These are phyloP conservation scores for Deinandra increscens DNA, from an alignment of 129 eudicot genomes.

Conservation along the genomic window DNA sequence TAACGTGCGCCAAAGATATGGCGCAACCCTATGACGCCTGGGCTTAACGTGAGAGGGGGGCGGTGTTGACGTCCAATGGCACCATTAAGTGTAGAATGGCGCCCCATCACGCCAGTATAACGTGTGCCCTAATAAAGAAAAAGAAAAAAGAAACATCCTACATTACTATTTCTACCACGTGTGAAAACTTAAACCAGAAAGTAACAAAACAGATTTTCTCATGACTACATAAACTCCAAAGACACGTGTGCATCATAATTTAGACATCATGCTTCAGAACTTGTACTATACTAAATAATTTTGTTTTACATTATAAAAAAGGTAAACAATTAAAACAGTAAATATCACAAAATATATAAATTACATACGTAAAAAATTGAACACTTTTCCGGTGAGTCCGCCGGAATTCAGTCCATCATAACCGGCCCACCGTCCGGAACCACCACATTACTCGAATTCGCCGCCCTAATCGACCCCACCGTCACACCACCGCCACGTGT, in stretches of 20 bases:
- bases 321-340: not conserved
- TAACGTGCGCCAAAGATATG: too few relatives aligned
- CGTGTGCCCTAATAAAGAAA: too few relatives aligned
- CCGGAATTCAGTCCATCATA: conserved; percentile 14
- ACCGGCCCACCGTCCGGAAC: conserved; percentile 50
- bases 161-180: too few relatives aligned
- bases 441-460: conserved; percentile 47
- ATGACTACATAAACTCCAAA: not conserved
- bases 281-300: conserved; percentile 18
- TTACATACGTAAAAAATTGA: not conserved
- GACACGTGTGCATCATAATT: conserved; percentile 7
- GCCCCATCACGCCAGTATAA: too few relatives aligned
- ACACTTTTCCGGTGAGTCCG: conserved; percentile 3
- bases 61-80: too few relatives aligned
- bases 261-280: conserved; percentile 21
- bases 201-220: too few relatives aligned
- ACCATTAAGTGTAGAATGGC: too few relatives aligned
- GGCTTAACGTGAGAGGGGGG: too few relatives aligned
- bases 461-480: conserved; percentile 33
- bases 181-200: too few relatives aligned
- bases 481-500: conserved; percentile 39
- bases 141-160: too few relatives aligned
- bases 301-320: not conserved
- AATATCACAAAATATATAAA: not conserved
- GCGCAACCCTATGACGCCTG: too few relatives aligned